Base-by-base conservation (phyloP, 192 early-diverging fungal genomes). In the Nowakowskiella sp. region DNA sequence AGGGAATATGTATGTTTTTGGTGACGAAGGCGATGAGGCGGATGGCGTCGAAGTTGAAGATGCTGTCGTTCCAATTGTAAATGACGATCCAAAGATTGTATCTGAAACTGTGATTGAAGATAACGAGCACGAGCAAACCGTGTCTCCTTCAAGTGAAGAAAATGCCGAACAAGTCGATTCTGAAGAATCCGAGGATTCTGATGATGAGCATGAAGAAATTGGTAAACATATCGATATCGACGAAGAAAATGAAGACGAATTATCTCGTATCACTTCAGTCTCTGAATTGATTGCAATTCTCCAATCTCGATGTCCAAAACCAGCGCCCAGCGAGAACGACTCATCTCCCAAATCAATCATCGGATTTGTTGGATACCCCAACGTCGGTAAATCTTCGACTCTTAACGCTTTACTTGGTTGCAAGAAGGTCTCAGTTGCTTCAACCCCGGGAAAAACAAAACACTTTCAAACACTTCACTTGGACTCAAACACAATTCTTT, bases 361-460 rank as follows among this genome's bases (percentile, higher is more conserved):
- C 62, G 96, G 96, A 57, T 76, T 99, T 47, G 91, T 97, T 43
- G 96, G 96, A 28, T 99, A 99, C 67, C 96, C 96, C 46, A 99
- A 99, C 74, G 96, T 99, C 43, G 96, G 96, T 68, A 99, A 99
- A 71, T 93, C 90, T 24, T 94, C 90, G 43, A 99, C 94, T 22
- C 88, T 99, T 65, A 99, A 99, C 74, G 91, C 94, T 9, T 73
- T 99, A 27, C 81, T 94, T 45, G 94, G 94, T 8, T 78, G 91
- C 29, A 94, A 94, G 59, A 74, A 82, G 42, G 96, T 99, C 25
- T 89, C 94, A 4, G 93, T 99, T 13, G 87, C 88, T 7, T 78
- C 96, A 26, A 99, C 94, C 19, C 96, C 96, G 19, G 96, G 96
- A 57, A 99, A 97, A 60, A 99, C 96, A 51, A 97, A 97, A 76